Evolutionary conservation across 2,329 filamentous ascomycete genomes (phyloP).

Genomic region (Orbilia blumenaviensis): DNA sequence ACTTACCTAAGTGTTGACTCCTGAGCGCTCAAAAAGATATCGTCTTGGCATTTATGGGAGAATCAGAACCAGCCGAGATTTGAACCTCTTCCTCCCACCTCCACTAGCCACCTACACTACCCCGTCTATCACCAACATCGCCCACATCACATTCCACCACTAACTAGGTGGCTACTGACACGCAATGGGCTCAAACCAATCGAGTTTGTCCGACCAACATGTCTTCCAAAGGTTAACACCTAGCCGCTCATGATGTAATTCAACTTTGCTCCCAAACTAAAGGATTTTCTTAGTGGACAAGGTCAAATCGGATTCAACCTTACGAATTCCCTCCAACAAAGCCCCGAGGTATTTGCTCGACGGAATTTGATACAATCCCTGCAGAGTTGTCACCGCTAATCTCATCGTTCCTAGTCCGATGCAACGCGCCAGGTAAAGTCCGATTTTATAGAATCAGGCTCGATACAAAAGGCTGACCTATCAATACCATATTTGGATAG

Average conservation of each 20-base stretch:
- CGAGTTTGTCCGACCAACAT: slow-evolving; percentile 24
- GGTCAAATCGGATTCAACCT: slow-evolving; percentile 44
- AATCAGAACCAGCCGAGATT: not conserved
- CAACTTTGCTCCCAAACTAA: not conserved
- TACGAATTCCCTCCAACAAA: slow-evolving; percentile 45
- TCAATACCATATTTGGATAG: not conserved
- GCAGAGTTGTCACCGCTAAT: not conserved
- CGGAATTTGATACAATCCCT: no score
- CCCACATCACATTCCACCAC: not conserved
- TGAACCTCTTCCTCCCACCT: not conserved
- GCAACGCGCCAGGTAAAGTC: slow-evolving; percentile 25
- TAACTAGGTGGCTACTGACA: not conserved
- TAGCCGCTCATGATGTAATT: no score
- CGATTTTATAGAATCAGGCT: not conserved
- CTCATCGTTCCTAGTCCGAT: slow-evolving; percentile 19
- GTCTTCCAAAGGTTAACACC: slow-evolving; percentile 47
- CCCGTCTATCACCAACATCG: not conserved
- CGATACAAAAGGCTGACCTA: not conserved
- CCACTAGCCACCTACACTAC: not conserved
- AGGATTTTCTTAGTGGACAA: slow-evolving; percentile 24
- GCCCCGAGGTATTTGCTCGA: slow-evolving; percentile 33
- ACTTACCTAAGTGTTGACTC: not conserved
- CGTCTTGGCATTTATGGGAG: not conserved
- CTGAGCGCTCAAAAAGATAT: not conserved
- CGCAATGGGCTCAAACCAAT: slow-evolving; percentile 42